phyloP scores from a whole-genome alignment of 1,284 basidiomycete genomes.

The Xerocomus amazonicus region DNA sequence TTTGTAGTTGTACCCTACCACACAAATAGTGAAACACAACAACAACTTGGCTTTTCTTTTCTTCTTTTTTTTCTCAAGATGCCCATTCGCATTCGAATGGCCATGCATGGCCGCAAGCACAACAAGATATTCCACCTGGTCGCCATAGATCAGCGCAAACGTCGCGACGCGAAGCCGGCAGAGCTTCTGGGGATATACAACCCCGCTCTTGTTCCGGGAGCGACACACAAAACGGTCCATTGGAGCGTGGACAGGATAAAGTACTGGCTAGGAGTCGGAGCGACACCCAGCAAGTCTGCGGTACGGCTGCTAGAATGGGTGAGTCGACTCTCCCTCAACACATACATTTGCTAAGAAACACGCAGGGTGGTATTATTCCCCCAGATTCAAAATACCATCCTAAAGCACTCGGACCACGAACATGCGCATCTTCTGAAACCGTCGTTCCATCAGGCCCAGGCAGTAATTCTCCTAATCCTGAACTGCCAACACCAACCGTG shows the following conservation, averaged over 20 bases:
- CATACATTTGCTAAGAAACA: slow-evolving; percentile 30
- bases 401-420: slow-evolving; percentile 27
- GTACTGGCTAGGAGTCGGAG: slow-evolving; percentile 87
- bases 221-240: slow-evolving; percentile 69
- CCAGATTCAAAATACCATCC: slow-evolving; percentile 52
- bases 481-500: not conserved
- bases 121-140: slow-evolving; percentile 86
- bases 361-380: slow-evolving; percentile 42
- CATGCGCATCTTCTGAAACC: not conserved
- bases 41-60: not conserved
- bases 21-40: slow-evolving; percentile 30
- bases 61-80: slow-evolving; percentile 40
- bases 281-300: slow-evolving; percentile 77
- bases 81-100: slow-evolving; percentile 83
- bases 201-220: slow-evolving; percentile 47
- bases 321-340: slow-evolving; percentile 33
- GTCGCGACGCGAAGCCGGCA: slow-evolving; percentile 85
- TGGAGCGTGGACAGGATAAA: slow-evolving; percentile 90
- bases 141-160: slow-evolving; percentile 72
- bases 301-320: slow-evolving; percentile 80
- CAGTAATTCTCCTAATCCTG: not conserved
- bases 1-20: slow-evolving; percentile 2
- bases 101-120: slow-evolving; percentile 79
- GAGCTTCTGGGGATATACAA: slow-evolving; percentile 90
- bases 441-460: not conserved